Percentiles rank a stretch among this genome's conserved stretches.
Evolutionary conservation across 164 flowering plant species (phyloP).

Genomic region (Nymphaea colorata): DNA sequence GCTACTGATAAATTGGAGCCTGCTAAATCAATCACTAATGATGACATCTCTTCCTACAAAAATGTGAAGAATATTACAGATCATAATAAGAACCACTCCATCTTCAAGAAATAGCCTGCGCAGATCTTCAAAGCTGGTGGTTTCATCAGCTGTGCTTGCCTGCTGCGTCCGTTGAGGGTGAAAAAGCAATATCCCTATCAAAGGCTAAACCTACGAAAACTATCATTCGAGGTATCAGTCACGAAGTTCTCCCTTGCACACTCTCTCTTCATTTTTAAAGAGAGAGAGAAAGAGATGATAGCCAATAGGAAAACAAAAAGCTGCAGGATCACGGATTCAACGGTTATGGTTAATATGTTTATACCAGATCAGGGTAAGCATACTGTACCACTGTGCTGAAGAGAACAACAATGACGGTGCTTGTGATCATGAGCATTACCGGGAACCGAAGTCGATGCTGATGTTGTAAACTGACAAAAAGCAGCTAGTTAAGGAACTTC

Average conservation of each 20-base stretch:
- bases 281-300: no score
- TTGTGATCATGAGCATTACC: slow-evolving; percentile 43
- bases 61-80: no score
- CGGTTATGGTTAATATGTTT: not conserved
- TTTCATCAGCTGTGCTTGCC: slow-evolving; percentile 24
- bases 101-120: slow-evolving; percentile 32
- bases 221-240: not conserved
- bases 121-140: slow-evolving; percentile 41
- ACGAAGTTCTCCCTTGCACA: not conserved
- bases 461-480: slow-evolving; percentile 31
- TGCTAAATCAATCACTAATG: no score
- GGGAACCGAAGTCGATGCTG: slow-evolving; percentile 10
- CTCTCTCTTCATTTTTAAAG: not conserved
- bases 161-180: slow-evolving; percentile 11
- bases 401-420: slow-evolving; percentile 56
- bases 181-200: slow-evolving; percentile 37
- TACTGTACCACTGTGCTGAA: slow-evolving; percentile 55
- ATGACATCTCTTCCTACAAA: not conserved
- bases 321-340: not conserved
- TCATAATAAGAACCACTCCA: slow-evolving; percentile 11
- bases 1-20: no score
- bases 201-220: slow-evolving; percentile 41
- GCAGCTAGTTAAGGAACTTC: not conserved
- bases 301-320: not conserved
- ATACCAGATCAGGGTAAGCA: not conserved